Base-by-base conservation (phyloP, 305 asterid genomes). In the Euphrasia arctica region DNA sequence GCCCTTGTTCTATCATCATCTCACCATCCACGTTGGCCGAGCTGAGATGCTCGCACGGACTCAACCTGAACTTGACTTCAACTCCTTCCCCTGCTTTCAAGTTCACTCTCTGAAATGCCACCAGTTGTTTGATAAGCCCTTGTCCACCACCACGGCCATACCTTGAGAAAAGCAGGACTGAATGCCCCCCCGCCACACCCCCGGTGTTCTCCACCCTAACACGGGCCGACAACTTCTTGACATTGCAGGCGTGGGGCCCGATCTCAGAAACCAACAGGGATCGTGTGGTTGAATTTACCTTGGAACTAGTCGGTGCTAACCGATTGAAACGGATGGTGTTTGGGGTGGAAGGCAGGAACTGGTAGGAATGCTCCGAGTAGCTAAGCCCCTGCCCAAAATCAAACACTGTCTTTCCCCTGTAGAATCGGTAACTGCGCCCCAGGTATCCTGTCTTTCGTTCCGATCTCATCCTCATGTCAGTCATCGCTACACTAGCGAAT, bases 381-480 rank as follows among this genome's bases (percentile, higher is more conserved):
- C 95, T 85, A 39, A 89, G 73, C 10, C 98, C 96, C 52, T 78
- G 67, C 9, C 98, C 96, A 47, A 83, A 91, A 59, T 77, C 56
- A 32, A 72, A 91, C 47, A 91, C 83, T 34, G 81, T 82, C 63
- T 74, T 70, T 4, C 98, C 96, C 0, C 63, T 79, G 82, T 91
- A 91, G 80, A 89, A 91, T 2, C 95, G 77, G 60, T 91, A 91
- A 0, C 92, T 82, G n/a, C 96, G 83, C 3, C 98, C 98, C 0
- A 91, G 95, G 56, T 89, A 89, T 39, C 94, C 81, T 0, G 90
- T 76, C 14, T 78, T 65, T 14, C 73, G 84, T n/a, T 88, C 84
- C 2, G 98, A 80, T 65, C 98, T 85, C 98, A 89, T 91, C 70
- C 92, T 81, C 98, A 91, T 89, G 79, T 80, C 85, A 0, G 95